Conservation (phyloP, 2,329 filamentous ascomycete species). For the Alternaria sp. region DNA sequence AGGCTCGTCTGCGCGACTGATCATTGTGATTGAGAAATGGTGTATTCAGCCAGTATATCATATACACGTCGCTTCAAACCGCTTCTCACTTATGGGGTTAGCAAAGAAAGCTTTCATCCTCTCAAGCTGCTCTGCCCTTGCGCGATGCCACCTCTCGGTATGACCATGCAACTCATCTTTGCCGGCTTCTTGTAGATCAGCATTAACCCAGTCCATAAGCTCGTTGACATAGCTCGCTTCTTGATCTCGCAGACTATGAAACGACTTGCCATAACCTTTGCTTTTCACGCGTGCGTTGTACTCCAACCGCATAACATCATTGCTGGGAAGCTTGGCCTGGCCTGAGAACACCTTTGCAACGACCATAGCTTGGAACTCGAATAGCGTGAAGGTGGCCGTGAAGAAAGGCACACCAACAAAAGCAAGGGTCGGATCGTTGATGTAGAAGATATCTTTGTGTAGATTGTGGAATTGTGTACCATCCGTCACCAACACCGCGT, state of each 20-base stretch:
- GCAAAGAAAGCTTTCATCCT: conserved; percentile 42
- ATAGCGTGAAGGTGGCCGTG: conserved; percentile 71
- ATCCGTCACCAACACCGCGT: conserved; percentile 66
- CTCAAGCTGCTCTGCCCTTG: conserved; percentile 41
- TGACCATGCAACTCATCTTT: conserved; percentile 41
- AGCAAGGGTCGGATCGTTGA: conserved; percentile 66
- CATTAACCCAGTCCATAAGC: conserved; percentile 50
- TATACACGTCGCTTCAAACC: conserved; percentile 14
- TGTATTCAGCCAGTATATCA: neutral
- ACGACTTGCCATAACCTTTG: conserved; percentile 53
- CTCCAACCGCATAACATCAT: conserved; percentile 52
- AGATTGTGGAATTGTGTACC: conserved; percentile 70
- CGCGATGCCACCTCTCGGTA: conserved; percentile 44
- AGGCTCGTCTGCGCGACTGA: neutral
- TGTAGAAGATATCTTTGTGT: conserved; percentile 75
- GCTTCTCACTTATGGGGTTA: neutral
- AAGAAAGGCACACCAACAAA: conserved; percentile 72
- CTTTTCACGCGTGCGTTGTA: conserved; percentile 45
- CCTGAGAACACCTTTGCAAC: conserved; percentile 65
- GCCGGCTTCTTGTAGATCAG: conserved; percentile 27
- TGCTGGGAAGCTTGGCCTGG: conserved; percentile 55
- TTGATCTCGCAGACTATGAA: conserved; percentile 53
- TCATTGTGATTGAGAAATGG: neutral
- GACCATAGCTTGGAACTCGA: conserved; percentile 72
- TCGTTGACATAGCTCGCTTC: conserved; percentile 52